Conservation (phyloP, 306 rosid genomes). For the Nissolia schottii region DNA sequence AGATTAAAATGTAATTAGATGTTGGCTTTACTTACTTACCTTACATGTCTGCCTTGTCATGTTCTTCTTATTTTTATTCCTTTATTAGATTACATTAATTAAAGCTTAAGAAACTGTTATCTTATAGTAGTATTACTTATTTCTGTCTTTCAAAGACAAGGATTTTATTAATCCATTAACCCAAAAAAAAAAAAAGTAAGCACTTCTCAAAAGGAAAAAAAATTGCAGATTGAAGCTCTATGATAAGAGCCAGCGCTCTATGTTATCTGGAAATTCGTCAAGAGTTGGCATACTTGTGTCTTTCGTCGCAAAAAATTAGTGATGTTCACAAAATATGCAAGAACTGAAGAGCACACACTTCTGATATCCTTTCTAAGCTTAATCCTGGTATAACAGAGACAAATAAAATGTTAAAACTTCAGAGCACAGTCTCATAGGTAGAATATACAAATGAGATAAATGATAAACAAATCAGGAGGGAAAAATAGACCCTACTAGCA, state of each 20-base stretch:
- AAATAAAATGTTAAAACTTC: neutral
- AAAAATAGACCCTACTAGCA: too few relatives aligned
- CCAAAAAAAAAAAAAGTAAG: neutral
- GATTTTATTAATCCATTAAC: neutral
- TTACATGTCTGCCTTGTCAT: neutral
- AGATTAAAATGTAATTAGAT: neutral
- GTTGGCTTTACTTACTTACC: neutral
- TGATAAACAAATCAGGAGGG: neutral
- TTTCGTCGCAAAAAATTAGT: neutral
- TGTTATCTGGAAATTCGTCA: neutral
- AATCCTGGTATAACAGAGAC: conserved; percentile 12
- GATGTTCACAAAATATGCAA: neutral
- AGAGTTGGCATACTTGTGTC: neutral
- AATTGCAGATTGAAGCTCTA: neutral
- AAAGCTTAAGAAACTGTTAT: neutral
- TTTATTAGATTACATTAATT: neutral
- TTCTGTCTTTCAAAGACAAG: conserved; percentile 4
- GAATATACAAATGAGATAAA: neutral
- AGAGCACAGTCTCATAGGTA: neutral
- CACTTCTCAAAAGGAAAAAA: neutral
- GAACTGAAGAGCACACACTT: neutral
- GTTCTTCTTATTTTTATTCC: neutral
- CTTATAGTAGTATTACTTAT: neutral
- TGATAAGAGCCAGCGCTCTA: neutral
- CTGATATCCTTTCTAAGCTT: conserved; percentile 6